Conservation (phyloP, 192 early-diverging fungal species). For the Chytriomyces confervae region DNA sequence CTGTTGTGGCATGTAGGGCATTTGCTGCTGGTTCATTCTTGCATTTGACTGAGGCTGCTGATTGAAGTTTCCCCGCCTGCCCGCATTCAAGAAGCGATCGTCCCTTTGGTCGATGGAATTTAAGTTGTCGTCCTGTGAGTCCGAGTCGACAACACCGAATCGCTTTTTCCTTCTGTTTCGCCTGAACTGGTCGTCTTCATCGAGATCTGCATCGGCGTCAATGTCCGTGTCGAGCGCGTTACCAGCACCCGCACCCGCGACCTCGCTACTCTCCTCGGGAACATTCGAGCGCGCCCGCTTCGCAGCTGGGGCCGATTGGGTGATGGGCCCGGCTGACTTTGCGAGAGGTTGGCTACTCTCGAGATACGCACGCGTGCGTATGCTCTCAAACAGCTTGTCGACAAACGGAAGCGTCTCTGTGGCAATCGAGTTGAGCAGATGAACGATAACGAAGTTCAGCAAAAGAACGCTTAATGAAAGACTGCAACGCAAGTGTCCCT, state of each 20-base stretch:
- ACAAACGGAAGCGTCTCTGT: constrained; percentile 76
- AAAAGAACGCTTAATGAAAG: background rate
- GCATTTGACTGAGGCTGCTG: too few relatives aligned
- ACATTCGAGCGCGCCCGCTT: too few relatives aligned
- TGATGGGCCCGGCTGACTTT: background rate
- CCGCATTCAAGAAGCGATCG: too few relatives aligned
- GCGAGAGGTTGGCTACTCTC: background rate
- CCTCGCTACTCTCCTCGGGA: too few relatives aligned
- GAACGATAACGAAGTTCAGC: background rate
- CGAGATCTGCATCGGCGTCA: constrained; percentile 17
- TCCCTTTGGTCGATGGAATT: too few relatives aligned
- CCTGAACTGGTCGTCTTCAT: constrained; percentile 2
- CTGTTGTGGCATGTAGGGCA: background rate
- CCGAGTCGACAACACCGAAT: background rate
- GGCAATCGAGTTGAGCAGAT: constrained; percentile 1
- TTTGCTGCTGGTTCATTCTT: too few relatives aligned
- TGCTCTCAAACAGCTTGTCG: constrained; percentile 58
- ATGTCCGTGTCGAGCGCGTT: background rate
- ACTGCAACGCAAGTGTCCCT: constrained; percentile 10
- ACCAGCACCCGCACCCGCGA: too few relatives aligned
- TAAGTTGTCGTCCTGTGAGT: background rate
- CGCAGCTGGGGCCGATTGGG: background rate
- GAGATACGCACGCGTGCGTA: constrained; percentile 56
- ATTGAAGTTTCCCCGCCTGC: too few relatives aligned
- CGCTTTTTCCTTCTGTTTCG: constrained; percentile 2